Base-by-base conservation (phyloP, 305 asterid genomes). In the Fraxinus sp. region DNA sequence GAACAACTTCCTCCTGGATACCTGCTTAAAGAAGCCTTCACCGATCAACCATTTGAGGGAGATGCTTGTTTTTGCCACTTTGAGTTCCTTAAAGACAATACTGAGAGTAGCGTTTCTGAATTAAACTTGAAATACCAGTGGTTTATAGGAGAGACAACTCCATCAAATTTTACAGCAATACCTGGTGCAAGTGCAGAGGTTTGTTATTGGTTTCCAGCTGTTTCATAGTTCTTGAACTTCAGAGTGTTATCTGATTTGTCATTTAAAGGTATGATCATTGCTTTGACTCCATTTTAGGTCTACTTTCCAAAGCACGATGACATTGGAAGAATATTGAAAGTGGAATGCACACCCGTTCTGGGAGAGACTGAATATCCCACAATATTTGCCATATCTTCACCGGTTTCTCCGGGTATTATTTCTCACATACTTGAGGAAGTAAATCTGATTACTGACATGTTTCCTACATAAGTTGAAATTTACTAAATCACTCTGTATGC, bases 31-130 rank as follows among this genome's bases (percentile, higher is more conserved):
- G 92, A 87, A 83, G 97, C 98, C 83, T 90, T 74, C 44, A 86
- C 92, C 8, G 97, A 93, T 86, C 90, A 83, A 81, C 98, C 99
- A 77, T 94, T 91, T 89, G 97, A 90, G 86, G 98, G 89, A 90
- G 99, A 97, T 93, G 95, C 97, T 86, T 93, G 98, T 84, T 80
- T 85, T 84, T 94, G 98, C 88, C 97, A 92, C 90, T 97, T 97
- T 89, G 92, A 91, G 84, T 97, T 97, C 90, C 91, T 86, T 30
- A 92, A 88, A 85, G 97, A 93, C 82, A 81, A 83, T 78, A 83
- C 86, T 83, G 92, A 87, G 89, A 89, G 82, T 64, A 84, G 83
- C 84, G 91, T 83, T 81, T 83, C 90, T 73, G 90, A 83, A 74
- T 76, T 97, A 81, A 83, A 81, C 85, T 87, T 95, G 89, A 94